Evolutionary conservation across 2,329 filamentous ascomycete genomes (phyloP).

Genomic region (Cadophora sp.): DNA sequence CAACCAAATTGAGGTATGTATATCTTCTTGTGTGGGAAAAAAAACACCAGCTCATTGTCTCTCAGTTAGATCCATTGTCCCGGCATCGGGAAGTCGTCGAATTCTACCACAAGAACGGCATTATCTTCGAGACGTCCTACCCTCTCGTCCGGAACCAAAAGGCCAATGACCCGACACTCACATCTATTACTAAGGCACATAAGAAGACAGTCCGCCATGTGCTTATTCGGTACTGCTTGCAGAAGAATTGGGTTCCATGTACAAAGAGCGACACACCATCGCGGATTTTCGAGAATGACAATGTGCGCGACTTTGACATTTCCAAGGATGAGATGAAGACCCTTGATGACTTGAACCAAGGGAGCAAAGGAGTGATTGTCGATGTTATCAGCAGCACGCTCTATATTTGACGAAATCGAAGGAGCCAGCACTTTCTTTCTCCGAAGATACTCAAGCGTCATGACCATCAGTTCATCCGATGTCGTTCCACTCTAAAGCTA

Average conservation of each 20-base stretch:
- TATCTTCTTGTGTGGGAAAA: too few relatives aligned
- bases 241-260: constrained; percentile 73
- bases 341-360: constrained; percentile 59
- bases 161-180: constrained; percentile 63
- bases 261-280: constrained; percentile 68
- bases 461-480: neutral
- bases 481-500: neutral
- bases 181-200: constrained; percentile 63
- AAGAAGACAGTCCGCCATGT: constrained; percentile 68
- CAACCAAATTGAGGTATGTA: constrained; percentile 73
- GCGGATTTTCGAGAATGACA: constrained; percentile 65
- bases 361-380: constrained; percentile 49
- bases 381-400: constrained; percentile 36
- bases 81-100: constrained; percentile 63
- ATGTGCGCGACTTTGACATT: constrained; percentile 67
- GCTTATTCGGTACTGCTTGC: constrained; percentile 71
- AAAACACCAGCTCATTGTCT: constrained; percentile 71
- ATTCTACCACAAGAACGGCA: constrained; percentile 54
- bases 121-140: constrained; percentile 60
- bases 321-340: constrained; percentile 61
- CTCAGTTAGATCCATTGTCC: constrained; percentile 71
- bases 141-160: constrained; percentile 67
- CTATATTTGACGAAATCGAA: constrained; percentile 4
- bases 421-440: neutral
- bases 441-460: neutral